Conservation (phyloP, 2,329 filamentous ascomycete species). For the Berkeleyomyces rouxiae region DNA sequence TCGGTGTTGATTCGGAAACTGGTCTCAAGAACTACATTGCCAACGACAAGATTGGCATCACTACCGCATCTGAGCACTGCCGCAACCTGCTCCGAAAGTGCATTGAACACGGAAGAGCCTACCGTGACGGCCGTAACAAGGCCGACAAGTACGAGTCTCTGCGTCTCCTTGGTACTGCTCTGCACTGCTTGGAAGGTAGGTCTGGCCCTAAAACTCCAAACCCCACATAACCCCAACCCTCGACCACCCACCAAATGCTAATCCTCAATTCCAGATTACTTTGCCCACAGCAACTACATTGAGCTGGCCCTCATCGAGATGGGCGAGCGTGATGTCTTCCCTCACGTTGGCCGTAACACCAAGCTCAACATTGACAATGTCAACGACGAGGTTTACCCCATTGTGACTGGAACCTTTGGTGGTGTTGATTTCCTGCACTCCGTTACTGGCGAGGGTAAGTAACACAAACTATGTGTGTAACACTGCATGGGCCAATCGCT, state of each 20-base stretch:
- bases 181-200: constrained; percentile 69
- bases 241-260: not conserved
- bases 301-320: constrained; percentile 79
- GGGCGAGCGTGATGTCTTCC: constrained; percentile 66
- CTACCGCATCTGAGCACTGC: constrained; percentile 65
- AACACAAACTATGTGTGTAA: not conserved
- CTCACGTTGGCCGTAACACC: constrained; percentile 69
- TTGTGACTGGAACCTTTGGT: constrained; percentile 84
- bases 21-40: constrained; percentile 93
- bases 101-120: constrained; percentile 66
- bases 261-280: constrained; percentile 43
- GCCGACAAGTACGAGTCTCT: constrained; percentile 78
- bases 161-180: constrained; percentile 68
- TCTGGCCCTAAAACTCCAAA: constrained; percentile 6
- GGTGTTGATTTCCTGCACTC: constrained; percentile 90
- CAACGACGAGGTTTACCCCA: constrained; percentile 52
- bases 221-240: not conserved
- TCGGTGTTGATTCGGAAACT: constrained; percentile 57
- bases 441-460: constrained; percentile 50
- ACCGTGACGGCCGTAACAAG: constrained; percentile 37
- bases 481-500: not conserved
- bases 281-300: constrained; percentile 84
- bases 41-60: constrained; percentile 60
- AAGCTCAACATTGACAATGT: constrained; percentile 52
- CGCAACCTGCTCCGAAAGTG: constrained; percentile 54